Evolutionary conservation across 331 rosid genomes (phyloP).

Genomic region (Rosa hybrid): DNA sequence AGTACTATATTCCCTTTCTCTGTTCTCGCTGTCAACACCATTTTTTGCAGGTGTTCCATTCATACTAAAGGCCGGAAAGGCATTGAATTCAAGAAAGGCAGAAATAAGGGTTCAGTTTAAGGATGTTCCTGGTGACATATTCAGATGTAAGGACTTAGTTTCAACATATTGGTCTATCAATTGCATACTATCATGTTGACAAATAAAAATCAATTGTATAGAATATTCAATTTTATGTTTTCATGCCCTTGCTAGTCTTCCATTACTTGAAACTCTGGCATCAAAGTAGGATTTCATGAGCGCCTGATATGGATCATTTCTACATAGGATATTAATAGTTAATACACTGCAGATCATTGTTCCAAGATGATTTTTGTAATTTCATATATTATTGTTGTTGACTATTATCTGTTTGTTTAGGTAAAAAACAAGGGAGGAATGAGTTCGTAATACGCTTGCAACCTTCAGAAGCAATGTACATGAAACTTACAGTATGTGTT

Average conservation of each 20-base stretch:
- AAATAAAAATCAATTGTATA: neutral
- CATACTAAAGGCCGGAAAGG: constrained; percentile 95
- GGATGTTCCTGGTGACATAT: constrained; percentile 97
- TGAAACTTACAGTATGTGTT: constrained; percentile 81
- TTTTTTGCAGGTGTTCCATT: constrained; percentile 79
- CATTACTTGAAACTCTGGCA: neutral
- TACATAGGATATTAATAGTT: too few relatives aligned
- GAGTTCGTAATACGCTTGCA: constrained; percentile 96
- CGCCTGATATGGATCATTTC: neutral
- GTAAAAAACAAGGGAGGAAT: constrained; percentile 91
- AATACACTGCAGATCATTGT: neutral
- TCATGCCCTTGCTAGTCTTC: neutral
- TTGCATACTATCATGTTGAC: neutral
- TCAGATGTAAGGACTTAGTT: constrained; percentile 57
- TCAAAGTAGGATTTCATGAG: neutral
- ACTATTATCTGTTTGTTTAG: constrained; percentile 38
- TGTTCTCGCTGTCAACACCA: constrained; percentile 23
- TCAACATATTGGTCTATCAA: neutral
- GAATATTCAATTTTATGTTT: neutral
- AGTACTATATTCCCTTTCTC: neutral
- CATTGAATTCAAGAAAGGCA: constrained; percentile 83
- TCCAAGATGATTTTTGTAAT: neutral
- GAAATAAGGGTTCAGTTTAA: constrained; percentile 93
- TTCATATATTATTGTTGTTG: neutral
- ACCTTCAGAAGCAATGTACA: constrained; percentile 94